Evolutionary conservation across 139 green algal genomes (phyloP), one percentile per base, ranked within the genome.

Genomic region (Picochlorum costavermella): DNA sequence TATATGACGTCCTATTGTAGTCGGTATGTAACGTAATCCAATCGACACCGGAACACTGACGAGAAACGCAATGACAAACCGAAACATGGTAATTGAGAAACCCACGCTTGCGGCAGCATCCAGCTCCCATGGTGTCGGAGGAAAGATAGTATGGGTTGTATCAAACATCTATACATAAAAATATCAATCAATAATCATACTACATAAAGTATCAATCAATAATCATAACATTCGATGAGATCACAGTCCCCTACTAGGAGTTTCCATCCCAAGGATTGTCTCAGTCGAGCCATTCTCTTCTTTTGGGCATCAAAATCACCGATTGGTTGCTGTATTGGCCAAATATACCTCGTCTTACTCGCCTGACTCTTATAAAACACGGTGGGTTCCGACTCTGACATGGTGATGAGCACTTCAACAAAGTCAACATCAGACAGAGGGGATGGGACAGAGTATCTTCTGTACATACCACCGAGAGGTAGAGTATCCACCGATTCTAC

Each of bases 341-440:
- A 92, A 6, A 92, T 71, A 63, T 90, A 92, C 59, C 83, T 86
- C n/a, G 92, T 79, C 31, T 70, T 73, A 13, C 78, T 74, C 57
- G 83, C 82, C 53, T 86, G 78, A 16, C 72, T 82, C 25, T 83
- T 70, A 58, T 80, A 88, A 23, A 53, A 53, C 46, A 23, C n/a
- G 46, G 14, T 26, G 46, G 46, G 17, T 28, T 53, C 6, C 20
- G 46, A 23, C 12, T 20, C 17, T 23, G 46, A 23, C 20, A 2
- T 5, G 6, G 16, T 20, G 17, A 53, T 23, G 17, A 53, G n/a
- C 46, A 53, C 46, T 53, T 53, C 46, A 26, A 53, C n/a, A 20
- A 6, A 20, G 46, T 53, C 46, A 20, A 20, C 1, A 11, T 23
- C 46, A 25, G n/a, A 40, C 6, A 67, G 37, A 45, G 65, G 14